A percentile compares a stretch with the other conserved stretches of the same genome.
Conservation (phyloP, 768 basidiomycete species). For the Rhizopogon rudus region DNA sequence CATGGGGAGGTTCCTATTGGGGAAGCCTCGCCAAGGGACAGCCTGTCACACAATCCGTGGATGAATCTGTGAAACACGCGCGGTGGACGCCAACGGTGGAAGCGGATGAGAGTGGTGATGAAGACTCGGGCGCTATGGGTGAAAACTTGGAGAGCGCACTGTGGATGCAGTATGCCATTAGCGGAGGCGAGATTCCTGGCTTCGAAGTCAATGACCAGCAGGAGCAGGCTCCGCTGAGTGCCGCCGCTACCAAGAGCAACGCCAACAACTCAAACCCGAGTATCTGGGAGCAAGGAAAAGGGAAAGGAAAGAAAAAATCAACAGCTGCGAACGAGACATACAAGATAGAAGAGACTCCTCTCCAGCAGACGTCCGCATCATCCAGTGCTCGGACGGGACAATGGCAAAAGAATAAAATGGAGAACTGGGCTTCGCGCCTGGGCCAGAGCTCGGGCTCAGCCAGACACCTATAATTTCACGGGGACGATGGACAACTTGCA, state of each 20-base stretch:
- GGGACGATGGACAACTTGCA: neutral
- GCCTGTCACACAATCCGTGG: constrained; percentile 6
- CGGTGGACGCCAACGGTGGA: constrained; percentile 19
- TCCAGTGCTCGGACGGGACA: constrained; percentile 23
- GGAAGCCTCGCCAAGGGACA: constrained; percentile 19
- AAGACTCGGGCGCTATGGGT: constrained; percentile 10
- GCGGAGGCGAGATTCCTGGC: constrained; percentile 17
- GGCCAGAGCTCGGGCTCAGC: constrained; percentile 27
- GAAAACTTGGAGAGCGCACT: constrained; percentile 14
- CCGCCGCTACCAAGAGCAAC: constrained; percentile 3
- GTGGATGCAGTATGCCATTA: constrained; percentile 28
- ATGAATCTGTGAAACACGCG: constrained; percentile 12
- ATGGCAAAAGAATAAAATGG: constrained; percentile 28
- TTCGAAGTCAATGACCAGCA: constrained; percentile 5
- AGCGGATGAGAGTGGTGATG: constrained; percentile 21
- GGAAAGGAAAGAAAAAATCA: constrained; percentile 17
- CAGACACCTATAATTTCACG: constrained; percentile 21
- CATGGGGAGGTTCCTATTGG: constrained; percentile 17
- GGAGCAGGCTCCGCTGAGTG: neutral
- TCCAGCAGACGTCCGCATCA: constrained; percentile 18
- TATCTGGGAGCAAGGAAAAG: constrained; percentile 21
- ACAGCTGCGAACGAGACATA: constrained; percentile 1
- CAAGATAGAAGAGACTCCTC: constrained; percentile 13
- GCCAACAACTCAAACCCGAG: neutral
- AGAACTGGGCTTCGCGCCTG: constrained; percentile 25